Base-by-base conservation (phyloP, 2,329 filamentous ascomycete genomes). In the Coleophoma cylindrospora region DNA sequence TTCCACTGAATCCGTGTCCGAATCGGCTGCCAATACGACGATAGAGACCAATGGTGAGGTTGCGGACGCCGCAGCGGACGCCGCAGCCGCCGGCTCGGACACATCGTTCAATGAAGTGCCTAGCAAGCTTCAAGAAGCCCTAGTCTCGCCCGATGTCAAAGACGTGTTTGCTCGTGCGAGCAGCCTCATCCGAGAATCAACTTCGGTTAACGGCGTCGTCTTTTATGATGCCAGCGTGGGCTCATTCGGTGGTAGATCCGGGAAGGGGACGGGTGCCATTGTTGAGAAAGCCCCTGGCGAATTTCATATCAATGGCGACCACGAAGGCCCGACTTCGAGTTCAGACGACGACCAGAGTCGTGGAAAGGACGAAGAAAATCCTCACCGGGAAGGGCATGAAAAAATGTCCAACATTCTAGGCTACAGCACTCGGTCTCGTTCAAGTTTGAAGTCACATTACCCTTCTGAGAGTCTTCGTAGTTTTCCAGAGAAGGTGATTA, bases 101-200 rank as follows among this genome's bases (percentile, higher is more conserved):
- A 48, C 53, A 27, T 49, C 53, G 11, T 19, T 45, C 10, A 11
- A 43, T 21, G 56, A 58, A n/a, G 33, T 50, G 10, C 57, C 57
- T 2, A 57, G 58, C 27, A 54, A 59, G 21, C 43, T 60, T 15
- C 60, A 63, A 34, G 58, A 62, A 34, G 57, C 56, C 1, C 45
- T 61, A 2, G 40, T 63, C n/a, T 59, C 62, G 21, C 53, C 50
- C 22, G 59, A 64, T 49, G 40, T 63, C 17, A 61, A 56, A 48
- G 44, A 50, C 9, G 55, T 61, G 3, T 64, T 65, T 45, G 53
- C 55, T 22, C 48, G 62, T 48, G 60, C 62, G 27, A 60, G 57
- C 43, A 64, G 64, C 44, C 54, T 66, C 13, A 63, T 66, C 22
- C 54, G 63, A 40, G 63, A 66, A 50, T 58, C 62, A 22, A 61